These are phyloP conservation scores for Didymellaceae sp. DNA, from an alignment of 2,329 filamentous ascomycete species.

Conservation along the genomic window DNA sequence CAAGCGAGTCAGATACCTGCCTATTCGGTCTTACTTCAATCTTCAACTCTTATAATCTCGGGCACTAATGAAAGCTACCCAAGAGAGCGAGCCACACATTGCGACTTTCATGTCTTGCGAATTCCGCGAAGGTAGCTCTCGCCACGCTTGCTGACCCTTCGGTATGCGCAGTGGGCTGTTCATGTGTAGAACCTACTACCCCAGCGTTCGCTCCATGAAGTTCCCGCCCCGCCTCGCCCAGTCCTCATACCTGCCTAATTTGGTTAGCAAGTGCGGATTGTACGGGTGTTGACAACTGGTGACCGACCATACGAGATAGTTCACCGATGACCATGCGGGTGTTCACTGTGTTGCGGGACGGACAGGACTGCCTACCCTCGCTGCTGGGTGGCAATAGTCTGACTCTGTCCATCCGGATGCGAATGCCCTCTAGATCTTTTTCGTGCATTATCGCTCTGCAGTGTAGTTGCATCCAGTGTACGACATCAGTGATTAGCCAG, in stretches of 20 bases:
- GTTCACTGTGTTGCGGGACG: too few species aligned
- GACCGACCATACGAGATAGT: not conserved
- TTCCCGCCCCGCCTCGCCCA: not conserved
- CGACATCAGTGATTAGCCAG: too few species aligned
- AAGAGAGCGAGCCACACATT: not conserved
- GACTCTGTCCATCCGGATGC: too few species aligned
- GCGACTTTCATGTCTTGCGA: not conserved
- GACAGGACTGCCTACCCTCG: too few species aligned
- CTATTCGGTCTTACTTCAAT: conserved; percentile 11
- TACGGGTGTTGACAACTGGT: not conserved
- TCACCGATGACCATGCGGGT: not conserved
- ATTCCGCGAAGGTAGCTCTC: too few species aligned
- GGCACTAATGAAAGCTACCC: not conserved
- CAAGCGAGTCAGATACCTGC: conserved; percentile 16
- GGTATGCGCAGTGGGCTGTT: too few species aligned
- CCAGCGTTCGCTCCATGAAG: too few species aligned
- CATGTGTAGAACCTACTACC: too few species aligned
- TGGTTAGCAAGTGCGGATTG: not conserved
- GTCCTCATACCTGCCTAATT: not conserved
- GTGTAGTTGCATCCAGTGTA: too few species aligned
- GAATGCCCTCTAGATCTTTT: not conserved
- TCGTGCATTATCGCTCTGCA: not conserved
- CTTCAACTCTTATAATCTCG: not conserved
- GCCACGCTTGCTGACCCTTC: too few species aligned
- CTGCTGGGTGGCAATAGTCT: too few species aligned